Conservation (phyloP, 2,329 filamentous ascomycete species). For the Saccharata proteae region DNA sequence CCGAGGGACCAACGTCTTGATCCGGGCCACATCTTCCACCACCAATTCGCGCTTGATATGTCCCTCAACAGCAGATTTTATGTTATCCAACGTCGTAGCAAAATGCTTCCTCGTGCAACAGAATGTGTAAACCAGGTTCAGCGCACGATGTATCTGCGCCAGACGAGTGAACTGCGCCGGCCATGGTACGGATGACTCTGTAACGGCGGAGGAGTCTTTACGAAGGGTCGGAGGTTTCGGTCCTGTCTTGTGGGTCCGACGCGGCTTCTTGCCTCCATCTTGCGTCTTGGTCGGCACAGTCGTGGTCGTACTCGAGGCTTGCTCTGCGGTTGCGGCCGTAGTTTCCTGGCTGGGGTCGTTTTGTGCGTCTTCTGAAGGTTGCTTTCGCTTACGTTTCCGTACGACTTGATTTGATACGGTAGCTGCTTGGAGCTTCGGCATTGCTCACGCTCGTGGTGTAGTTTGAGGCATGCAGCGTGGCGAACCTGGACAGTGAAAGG, state of each 20-base stretch:
- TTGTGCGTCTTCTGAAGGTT: too few relatives aligned
- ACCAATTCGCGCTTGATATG: constrained; percentile 61
- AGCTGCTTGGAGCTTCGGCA: constrained; percentile 31
- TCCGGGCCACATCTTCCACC: constrained; percentile 69
- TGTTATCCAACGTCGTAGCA: constrained; percentile 80
- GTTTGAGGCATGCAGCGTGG: background rate
- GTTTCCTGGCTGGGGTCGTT: constrained; percentile 8
- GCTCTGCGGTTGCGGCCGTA: constrained; percentile 4
- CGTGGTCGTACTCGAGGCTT: constrained; percentile 22
- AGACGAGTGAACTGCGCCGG: constrained; percentile 62
- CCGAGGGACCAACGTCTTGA: constrained; percentile 65
- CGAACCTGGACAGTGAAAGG: constrained; percentile 1
- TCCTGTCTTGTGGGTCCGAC: constrained; percentile 33
- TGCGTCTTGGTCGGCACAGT: constrained; percentile 44
- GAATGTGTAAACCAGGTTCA: constrained; percentile 92
- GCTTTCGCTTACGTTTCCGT: constrained; percentile 32
- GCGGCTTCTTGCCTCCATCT: constrained; percentile 43
- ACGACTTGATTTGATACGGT: constrained; percentile 32
- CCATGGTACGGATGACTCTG: constrained; percentile 53
- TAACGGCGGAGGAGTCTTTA: constrained; percentile 34
- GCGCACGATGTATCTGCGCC: constrained; percentile 64
- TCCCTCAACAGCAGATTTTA: constrained; percentile 71
- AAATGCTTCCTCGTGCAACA: constrained; percentile 88
- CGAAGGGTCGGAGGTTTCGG: constrained; percentile 20
- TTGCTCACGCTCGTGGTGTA: constrained; percentile 10